Base-by-base conservation (phyloP, 495 filamentous ascomycete genomes). In the Penicillium lividum region DNA sequence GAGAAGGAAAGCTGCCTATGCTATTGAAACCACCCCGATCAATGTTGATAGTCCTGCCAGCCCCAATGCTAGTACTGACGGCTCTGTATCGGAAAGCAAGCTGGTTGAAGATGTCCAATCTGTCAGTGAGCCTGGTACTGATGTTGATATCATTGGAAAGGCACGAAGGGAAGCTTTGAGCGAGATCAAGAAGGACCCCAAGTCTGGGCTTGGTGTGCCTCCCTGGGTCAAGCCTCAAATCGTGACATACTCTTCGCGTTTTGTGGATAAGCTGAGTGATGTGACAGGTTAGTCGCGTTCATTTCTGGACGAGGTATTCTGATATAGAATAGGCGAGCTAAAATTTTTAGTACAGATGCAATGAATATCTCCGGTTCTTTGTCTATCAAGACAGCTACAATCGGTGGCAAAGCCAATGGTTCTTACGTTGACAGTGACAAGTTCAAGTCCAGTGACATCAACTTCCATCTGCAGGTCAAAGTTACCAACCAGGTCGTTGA, bases 201-300 rank as follows among this genome's bases (percentile, higher is more conserved):
- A 44, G 4, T 44, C 42, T 22, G 42, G 42, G 18, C 42, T 44
- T 25, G 9, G 4, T 44, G 42, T 44, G 42, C 42, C 42, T 44
- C 18, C 42, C n/a, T 44, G 42, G 42, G 25, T 30, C 46, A 30
- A 28, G 13, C 31, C 48, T 5, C 48, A 51, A 13, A 22, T 33
- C 28, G 48, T 51, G 13, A 51, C 29, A 15, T 51, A 51, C 15
- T 33, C 27, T 9, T 33, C 48, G 6, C 15, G 28, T 16, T 33
- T 51, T 22, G 48, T 51, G 11, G 48, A 51, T 5, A 51, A 51
- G 48, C 5, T 51, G n/a, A 33, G 13, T 33, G 48, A 51, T 51
- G 31, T 51, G 29, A 51, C 48, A 25, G 42, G 42, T 44, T 9
- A 44, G 42, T 44, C n/a, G 46, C 46, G 10, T 18, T 44, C 22